A percentile compares a stretch with the other conserved stretches of the same genome.
Evolutionary conservation across 176 grass and related monocot species (phyloP).

Genomic region (Puya raimondii): DNA sequence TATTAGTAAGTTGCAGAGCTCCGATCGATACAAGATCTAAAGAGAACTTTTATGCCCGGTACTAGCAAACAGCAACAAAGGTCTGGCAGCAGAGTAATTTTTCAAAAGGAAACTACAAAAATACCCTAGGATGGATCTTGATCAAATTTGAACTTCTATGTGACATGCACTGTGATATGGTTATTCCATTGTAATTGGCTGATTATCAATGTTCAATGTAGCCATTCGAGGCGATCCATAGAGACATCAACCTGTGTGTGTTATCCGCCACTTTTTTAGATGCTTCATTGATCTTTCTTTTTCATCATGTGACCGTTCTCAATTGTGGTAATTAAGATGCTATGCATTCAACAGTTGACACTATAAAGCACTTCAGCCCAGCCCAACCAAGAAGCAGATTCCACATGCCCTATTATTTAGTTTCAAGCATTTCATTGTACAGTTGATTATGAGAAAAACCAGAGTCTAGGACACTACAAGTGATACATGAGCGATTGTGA

Average conservation of each 20-base stretch:
- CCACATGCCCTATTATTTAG: not conserved
- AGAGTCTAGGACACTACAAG: not conserved
- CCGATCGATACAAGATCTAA: no score
- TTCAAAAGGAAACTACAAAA: no score
- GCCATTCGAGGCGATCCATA: not conserved
- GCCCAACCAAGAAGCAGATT: no score
- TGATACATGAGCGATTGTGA: not conserved
- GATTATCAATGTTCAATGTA: not conserved
- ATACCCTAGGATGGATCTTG: no score
- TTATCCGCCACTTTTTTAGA: not conserved
- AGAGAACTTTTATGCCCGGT: no score
- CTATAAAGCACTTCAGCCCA: no score
- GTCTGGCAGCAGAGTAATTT: no score
- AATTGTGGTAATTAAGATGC: not conserved
- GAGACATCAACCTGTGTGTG: not conserved
- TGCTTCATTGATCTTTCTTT: not conserved
- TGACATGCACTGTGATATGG: no score
- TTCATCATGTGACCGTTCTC: not conserved
- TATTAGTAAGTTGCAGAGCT: no score
- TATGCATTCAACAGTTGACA: not conserved
- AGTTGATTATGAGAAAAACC: not conserved
- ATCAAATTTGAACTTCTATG: no score
- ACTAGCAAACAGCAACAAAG: no score
- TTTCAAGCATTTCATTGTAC: not conserved
- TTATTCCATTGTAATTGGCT: not conserved